Conservation (phyloP, 1,284 basidiomycete species). For the Gomphus bonarii region DNA sequence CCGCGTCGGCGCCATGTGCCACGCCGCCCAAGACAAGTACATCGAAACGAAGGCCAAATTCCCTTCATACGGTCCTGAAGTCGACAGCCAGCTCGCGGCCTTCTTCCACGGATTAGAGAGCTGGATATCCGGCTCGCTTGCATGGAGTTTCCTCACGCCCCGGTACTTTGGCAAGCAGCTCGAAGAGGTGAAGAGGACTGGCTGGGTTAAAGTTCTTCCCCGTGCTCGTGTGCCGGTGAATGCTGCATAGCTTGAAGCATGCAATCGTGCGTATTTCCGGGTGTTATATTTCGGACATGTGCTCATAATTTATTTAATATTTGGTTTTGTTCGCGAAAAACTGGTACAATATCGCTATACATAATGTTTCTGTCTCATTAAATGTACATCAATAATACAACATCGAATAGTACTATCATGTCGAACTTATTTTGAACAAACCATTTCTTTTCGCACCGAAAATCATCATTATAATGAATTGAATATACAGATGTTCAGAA, state of each 20-base stretch:
- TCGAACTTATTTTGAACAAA: too few species aligned
- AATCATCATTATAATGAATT: too few species aligned
- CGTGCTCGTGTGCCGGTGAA: not conserved
- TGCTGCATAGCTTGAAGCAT: not conserved
- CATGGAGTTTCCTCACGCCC: slow-evolving; percentile 32
- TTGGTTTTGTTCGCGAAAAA: too few species aligned
- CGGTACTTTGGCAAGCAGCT: slow-evolving; percentile 25
- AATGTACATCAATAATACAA: too few species aligned
- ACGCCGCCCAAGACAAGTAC: slow-evolving; percentile 19
- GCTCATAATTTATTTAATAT: too few species aligned
- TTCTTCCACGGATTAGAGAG: slow-evolving; percentile 23
- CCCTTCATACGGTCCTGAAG: slow-evolving; percentile 18
- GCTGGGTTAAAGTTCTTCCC: slow-evolving; percentile 29
- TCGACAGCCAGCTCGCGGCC: slow-evolving; percentile 20
- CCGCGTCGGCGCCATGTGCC: slow-evolving; percentile 21
- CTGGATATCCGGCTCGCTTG: slow-evolving; percentile 30
- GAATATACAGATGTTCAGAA: too few species aligned
- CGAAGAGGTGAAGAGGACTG: slow-evolving; percentile 32
- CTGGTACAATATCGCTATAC: too few species aligned
- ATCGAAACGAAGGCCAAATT: slow-evolving; percentile 16
- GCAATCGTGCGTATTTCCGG: not conserved
- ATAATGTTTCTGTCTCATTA: too few species aligned
- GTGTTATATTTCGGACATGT: too few species aligned
- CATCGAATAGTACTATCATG: too few species aligned
- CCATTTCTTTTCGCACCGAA: too few species aligned